phyloP scores from a whole-genome alignment of 257 asterid genomes.

The Echites panduratus region DNA sequence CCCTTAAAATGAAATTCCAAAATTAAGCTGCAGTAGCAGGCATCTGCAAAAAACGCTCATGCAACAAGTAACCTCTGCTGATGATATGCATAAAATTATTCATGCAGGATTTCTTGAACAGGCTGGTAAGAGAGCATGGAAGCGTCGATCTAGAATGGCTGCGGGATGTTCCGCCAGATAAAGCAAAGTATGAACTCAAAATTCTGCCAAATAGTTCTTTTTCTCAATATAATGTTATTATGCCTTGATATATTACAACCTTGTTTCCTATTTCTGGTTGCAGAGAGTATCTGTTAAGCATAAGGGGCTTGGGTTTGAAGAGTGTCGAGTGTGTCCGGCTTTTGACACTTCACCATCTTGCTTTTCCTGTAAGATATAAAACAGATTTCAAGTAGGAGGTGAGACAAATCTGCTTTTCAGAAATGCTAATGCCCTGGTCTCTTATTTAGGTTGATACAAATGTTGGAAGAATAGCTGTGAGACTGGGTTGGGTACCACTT shows the following conservation, averaged over 20 bases:
- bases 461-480: slow-evolving; percentile 97
- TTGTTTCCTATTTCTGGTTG: slow-evolving; percentile 22
- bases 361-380: slow-evolving; percentile 81
- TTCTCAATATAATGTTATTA: slow-evolving; percentile 10
- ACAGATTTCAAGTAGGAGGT: background rate
- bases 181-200: slow-evolving; percentile 65
- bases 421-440: slow-evolving; percentile 21
- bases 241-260: slow-evolving; percentile 7
- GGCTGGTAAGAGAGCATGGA: slow-evolving; percentile 81
- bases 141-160: slow-evolving; percentile 93
- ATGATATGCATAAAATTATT: slow-evolving; percentile 14
- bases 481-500: slow-evolving; percentile 99
- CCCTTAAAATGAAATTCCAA: slow-evolving; percentile 1
- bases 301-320: slow-evolving; percentile 91
- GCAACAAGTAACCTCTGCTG: slow-evolving; percentile 17
- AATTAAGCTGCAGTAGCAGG: slow-evolving; percentile 8
- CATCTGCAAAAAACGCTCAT: background rate
- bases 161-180: slow-evolving; percentile 87
- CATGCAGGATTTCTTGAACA: slow-evolving; percentile 78
- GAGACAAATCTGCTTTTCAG: slow-evolving; percentile 1
- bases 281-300: slow-evolving; percentile 91
- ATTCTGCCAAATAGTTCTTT: slow-evolving; percentile 7
- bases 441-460: slow-evolving; percentile 79
- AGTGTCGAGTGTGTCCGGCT: slow-evolving; percentile 98
- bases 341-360: slow-evolving; percentile 96